These are phyloP conservation scores for Chalciporus sphaerocephalus DNA, from an alignment of 768 basidiomycete species.

Conservation along the genomic window DNA sequence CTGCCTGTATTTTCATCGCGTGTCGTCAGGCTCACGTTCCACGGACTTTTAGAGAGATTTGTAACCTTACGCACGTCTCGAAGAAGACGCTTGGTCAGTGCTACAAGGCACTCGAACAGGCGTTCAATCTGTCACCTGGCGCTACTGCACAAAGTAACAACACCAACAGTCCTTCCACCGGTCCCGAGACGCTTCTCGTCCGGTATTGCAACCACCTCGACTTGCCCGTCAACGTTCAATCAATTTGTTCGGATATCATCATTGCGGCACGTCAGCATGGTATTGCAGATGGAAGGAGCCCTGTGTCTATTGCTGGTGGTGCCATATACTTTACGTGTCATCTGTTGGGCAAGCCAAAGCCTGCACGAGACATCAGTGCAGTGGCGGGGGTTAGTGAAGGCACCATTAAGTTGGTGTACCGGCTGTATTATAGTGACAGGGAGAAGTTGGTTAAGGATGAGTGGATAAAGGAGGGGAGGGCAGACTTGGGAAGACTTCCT, in stretches of 20 bases:
- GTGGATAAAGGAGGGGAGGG: conserved; percentile 80
- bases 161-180: conserved; percentile 44
- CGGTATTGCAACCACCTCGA: conserved; percentile 93
- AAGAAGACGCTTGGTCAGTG: conserved; percentile 96
- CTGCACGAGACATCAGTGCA: conserved; percentile 78
- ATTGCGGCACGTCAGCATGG: conserved; percentile 74
- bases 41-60: conserved; percentile 93
- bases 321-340: conserved; percentile 92
- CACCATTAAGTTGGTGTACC: conserved; percentile 89
- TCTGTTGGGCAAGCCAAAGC: conserved; percentile 69
- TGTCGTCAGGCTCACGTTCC: conserved; percentile 95
- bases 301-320: conserved; percentile 97
- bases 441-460: conserved; percentile 80
- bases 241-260: conserved; percentile 81
- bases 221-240: conserved; percentile 75
- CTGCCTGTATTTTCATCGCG: conserved; percentile 97
- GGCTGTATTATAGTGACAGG: conserved; percentile 67
- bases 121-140: conserved; percentile 84
- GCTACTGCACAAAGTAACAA: conserved; percentile 53
- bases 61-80: conserved; percentile 86
- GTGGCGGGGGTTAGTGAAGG: conserved; percentile 95
- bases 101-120: conserved; percentile 82
- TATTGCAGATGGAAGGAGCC: conserved; percentile 89
- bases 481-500: conserved; percentile 36
- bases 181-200: conserved; percentile 84